Base-by-base conservation (phyloP, 192 early-diverging fungal genomes). In the Spinellus fusiger region DNA sequence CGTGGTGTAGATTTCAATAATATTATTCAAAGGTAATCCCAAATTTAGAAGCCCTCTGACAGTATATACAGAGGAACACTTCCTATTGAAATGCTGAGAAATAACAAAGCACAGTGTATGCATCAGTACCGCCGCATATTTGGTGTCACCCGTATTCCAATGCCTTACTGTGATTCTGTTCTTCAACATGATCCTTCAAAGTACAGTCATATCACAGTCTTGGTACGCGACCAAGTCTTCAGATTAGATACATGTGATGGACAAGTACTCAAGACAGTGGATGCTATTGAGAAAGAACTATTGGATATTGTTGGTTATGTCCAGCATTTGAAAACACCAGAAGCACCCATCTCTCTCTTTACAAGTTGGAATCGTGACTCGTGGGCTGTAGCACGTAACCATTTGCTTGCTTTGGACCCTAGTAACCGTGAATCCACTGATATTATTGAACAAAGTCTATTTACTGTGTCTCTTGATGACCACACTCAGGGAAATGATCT, bases 71-170 rank as follows among this genome's bases (percentile, higher is more conserved):
- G 63, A 79, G 62, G 61, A 66, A 16, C 20, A n/a, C n/a, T 93
- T 32, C 86, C 87, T 0, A 58, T 84, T 16, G 91, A 93, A n/a
- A 77, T 66, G 61, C 1, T 55, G 44, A 88, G 84, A 8, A 80
- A 77, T 50, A 71, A 71, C 1, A 85, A 88, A 4, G 78, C 89
- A 12, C 70, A 85, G 32, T 91, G 91, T 66, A 94, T 96, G 92
- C 62, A 88, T 70, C 94, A 96, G 73, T 96, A 94, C 70, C 76
- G 78, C 26, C 67, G 84, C 34, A 55, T 89, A 7, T 89, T 91
- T 67, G 91, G 90, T 5, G 75, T 89, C 49, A 93, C 91, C 4
- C 83, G 94, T 40, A 85, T 94, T 28, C 94, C 94, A 13, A 79
- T 84, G 54, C 76, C 76, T 44, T 81, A 77, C 49, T 88, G 89